phyloP scores from a whole-genome alignment of 192 early-diverging fungal genomes.

The Spizellomyces punctatus region DNA sequence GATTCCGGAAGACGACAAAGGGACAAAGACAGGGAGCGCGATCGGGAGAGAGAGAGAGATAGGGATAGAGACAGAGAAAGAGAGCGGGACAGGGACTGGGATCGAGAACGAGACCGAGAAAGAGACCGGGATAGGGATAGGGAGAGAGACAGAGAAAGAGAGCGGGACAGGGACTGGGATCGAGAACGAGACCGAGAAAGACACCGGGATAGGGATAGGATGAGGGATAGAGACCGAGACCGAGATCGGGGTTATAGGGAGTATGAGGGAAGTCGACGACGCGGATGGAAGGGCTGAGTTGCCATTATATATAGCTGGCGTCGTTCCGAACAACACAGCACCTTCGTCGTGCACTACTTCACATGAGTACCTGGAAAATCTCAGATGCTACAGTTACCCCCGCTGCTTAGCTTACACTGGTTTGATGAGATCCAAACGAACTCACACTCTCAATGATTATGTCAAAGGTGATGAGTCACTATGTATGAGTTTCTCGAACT shows the following conservation, averaged over 20 bases:
- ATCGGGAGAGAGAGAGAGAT: background rate
- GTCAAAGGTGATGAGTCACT: too few species aligned
- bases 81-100: background rate
- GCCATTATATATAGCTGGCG: too few species aligned
- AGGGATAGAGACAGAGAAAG: background rate
- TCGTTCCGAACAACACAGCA: too few species aligned
- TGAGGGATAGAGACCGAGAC: background rate
- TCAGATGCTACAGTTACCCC: too few species aligned
- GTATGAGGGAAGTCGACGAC: background rate
- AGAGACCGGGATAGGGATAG: background rate
- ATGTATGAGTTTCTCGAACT: too few species aligned
- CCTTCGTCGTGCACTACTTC: too few species aligned
- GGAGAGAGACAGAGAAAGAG: background rate
- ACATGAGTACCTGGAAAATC: too few species aligned
- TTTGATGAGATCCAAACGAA: too few species aligned
- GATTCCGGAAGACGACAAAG: background rate
- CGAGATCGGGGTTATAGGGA: background rate
- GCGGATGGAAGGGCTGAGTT: background rate
- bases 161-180: background rate
- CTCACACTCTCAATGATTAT: too few species aligned
- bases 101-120: background rate
- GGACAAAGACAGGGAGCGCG: background rate
- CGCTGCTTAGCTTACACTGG: too few species aligned
- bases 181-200: background rate
- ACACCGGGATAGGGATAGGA: background rate